phyloP scores from a whole-genome alignment of 75 land plant species.

The Picea sitchensis region DNA sequence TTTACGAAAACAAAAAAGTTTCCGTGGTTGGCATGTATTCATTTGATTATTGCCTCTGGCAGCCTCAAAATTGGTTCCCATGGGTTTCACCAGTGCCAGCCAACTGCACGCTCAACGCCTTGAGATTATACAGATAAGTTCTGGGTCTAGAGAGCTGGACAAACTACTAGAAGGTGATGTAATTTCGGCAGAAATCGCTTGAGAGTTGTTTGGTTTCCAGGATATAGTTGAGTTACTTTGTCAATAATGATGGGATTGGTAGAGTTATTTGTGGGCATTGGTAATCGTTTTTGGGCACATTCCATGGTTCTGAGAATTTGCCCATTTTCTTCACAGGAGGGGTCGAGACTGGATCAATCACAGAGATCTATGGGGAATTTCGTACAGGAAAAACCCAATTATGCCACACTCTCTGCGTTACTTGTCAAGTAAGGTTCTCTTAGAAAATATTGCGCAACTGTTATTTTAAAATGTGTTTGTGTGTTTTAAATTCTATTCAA shows the following conservation, averaged over 20 bases:
- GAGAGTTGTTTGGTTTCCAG: too few relatives aligned
- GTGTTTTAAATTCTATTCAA: too few relatives aligned
- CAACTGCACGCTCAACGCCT: conserved; percentile 93
- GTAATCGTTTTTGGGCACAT: too few relatives aligned
- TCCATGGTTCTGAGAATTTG: neutral
- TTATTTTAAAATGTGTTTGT: neutral
- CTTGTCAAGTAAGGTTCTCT: conserved; percentile 61
- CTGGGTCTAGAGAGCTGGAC: conserved; percentile 94
- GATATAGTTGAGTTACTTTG: too few relatives aligned
- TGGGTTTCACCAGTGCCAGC: conserved; percentile 96
- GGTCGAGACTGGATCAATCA: conserved; percentile 88
- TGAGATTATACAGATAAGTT: conserved; percentile 90
- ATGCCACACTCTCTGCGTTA: conserved; percentile 90
- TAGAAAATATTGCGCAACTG: neutral
- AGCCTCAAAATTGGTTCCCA: conserved; percentile 92
- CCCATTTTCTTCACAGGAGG: conserved; percentile 42
- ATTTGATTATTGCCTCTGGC: conserved; percentile 11
- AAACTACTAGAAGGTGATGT: conserved; percentile 73
- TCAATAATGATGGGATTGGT: too few relatives aligned
- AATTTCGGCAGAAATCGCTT: neutral
- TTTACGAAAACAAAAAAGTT: neutral
- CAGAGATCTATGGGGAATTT: conserved; percentile 95
- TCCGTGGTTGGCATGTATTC: neutral
- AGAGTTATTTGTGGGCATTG: too few relatives aligned
- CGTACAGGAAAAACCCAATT: conserved; percentile 90